These are phyloP conservation scores for Iris macrosiphon DNA, from an alignment of 106 monocot species.

Conservation along the genomic window DNA sequence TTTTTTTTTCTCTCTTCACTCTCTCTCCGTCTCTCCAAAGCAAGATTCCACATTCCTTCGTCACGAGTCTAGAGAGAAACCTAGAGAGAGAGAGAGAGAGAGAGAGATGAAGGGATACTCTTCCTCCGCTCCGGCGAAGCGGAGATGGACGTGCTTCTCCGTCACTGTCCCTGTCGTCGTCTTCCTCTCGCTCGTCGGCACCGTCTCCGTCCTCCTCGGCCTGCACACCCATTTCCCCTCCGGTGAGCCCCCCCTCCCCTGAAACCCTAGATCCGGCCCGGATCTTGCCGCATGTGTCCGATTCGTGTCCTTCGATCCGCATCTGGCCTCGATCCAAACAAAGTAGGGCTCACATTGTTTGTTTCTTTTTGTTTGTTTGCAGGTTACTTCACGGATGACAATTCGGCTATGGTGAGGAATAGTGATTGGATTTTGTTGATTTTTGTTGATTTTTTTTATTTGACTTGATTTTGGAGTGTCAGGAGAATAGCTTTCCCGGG, in stretches of 20 bases:
- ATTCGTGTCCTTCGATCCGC: neutral
- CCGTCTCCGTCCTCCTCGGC: slow-evolving; percentile 46
- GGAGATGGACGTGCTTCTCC: slow-evolving; percentile 46
- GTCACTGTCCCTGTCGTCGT: slow-evolving; percentile 36
- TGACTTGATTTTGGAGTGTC: slow-evolving; percentile 9
- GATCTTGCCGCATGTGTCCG: neutral
- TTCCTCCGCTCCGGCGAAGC: slow-evolving; percentile 26
- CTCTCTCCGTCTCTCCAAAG: too few species aligned
- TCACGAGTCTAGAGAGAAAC: too few species aligned
- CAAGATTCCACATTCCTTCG: too few species aligned
- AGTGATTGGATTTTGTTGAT: neutral
- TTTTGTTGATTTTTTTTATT: neutral
- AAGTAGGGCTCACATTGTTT: neutral
- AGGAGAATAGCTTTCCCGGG: neutral
- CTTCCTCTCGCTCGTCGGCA: slow-evolving; percentile 38
- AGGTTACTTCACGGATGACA: slow-evolving; percentile 27
- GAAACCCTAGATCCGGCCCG: neutral
- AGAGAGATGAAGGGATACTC: slow-evolving; percentile 13
- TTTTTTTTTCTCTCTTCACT: too few species aligned
- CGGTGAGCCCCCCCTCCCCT: slow-evolving; percentile 8
- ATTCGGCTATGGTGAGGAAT: slow-evolving; percentile 17
- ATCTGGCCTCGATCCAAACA: neutral
- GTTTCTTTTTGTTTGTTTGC: slow-evolving; percentile 17
- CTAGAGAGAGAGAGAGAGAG: too few species aligned
- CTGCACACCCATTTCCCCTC: slow-evolving; percentile 20